Conservation (phyloP, 805 yeast genomes). For the Nakazawaea ishiwadae region DNA sequence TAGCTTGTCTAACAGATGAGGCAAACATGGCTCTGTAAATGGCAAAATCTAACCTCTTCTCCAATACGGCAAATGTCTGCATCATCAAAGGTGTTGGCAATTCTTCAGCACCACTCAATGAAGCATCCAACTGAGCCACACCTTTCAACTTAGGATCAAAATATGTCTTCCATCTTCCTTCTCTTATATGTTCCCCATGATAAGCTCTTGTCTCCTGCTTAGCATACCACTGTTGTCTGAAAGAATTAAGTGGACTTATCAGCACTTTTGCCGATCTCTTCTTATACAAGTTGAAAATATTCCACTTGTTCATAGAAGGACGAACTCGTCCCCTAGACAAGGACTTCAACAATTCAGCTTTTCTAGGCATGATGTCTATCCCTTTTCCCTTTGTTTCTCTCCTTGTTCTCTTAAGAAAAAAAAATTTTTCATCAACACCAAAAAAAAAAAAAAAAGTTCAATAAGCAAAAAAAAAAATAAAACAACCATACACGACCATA, state of each 20-base stretch:
- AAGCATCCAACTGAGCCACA: constrained; percentile 85
- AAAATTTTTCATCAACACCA: constrained; percentile 5
- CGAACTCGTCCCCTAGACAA: constrained; percentile 69
- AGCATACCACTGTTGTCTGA: constrained; percentile 88
- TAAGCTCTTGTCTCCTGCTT: constrained; percentile 91
- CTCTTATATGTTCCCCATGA: constrained; percentile 93
- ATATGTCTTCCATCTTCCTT: constrained; percentile 68
- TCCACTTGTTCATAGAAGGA: constrained; percentile 87
- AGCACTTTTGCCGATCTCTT: constrained; percentile 51
- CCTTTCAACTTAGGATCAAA: constrained; percentile 73
- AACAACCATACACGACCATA: constrained; percentile 9
- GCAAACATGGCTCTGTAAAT: constrained; percentile 91
- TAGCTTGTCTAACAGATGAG: constrained; percentile 87
- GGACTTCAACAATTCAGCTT: constrained; percentile 51
- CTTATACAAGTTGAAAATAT: constrained; percentile 83
- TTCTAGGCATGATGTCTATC: constrained; percentile 45
- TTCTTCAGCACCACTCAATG: constrained; percentile 50
- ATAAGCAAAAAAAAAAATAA: not conserved
- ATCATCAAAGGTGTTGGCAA: constrained; percentile 75
- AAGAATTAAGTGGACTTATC: constrained; percentile 54
- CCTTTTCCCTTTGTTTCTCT: not conserved
- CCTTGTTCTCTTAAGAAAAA: not conserved
- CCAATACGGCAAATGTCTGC: constrained; percentile 86
- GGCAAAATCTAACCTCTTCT: constrained; percentile 86
- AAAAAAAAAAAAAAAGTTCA: not conserved